These are phyloP conservation scores for Gillenia trifoliata DNA, from an alignment of 306 rosid genomes.

Conservation along the genomic window DNA sequence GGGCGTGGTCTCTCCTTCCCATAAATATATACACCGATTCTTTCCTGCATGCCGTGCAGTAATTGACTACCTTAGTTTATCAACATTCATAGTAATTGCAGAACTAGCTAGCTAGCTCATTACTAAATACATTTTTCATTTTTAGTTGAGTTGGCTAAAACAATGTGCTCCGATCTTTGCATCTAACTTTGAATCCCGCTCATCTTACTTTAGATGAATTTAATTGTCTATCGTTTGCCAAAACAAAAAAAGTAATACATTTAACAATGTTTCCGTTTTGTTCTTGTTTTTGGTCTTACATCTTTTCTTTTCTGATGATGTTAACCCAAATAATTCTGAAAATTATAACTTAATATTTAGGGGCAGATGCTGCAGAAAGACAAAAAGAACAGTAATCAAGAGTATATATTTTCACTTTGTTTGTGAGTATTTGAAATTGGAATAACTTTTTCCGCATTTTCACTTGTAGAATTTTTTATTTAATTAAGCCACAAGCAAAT, in stretches of 20 bases:
- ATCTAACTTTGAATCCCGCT: too few relatives aligned
- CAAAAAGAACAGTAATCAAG: neutral
- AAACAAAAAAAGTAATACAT: too few relatives aligned
- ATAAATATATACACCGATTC: neutral
- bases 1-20: conserved; percentile 34
- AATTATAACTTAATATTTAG: neutral
- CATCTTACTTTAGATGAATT: neutral
- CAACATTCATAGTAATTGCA: neutral
- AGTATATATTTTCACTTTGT: too few relatives aligned
- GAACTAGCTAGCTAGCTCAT: neutral
- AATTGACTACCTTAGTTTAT: neutral
- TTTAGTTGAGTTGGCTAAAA: too few relatives aligned
- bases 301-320: neutral
- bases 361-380: neutral
- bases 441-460: too few relatives aligned
- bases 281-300: neutral
- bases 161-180: neutral
- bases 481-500: too few relatives aligned
- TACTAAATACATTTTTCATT: neutral
- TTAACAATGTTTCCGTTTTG: neutral
- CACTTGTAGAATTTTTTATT: too few relatives aligned
- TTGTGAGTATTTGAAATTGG: too few relatives aligned
- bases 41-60: neutral
- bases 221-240: too few relatives aligned
- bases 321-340: neutral